Conservation (phyloP, 148 eudicot genomes). For the Polygonum maritimum region DNA sequence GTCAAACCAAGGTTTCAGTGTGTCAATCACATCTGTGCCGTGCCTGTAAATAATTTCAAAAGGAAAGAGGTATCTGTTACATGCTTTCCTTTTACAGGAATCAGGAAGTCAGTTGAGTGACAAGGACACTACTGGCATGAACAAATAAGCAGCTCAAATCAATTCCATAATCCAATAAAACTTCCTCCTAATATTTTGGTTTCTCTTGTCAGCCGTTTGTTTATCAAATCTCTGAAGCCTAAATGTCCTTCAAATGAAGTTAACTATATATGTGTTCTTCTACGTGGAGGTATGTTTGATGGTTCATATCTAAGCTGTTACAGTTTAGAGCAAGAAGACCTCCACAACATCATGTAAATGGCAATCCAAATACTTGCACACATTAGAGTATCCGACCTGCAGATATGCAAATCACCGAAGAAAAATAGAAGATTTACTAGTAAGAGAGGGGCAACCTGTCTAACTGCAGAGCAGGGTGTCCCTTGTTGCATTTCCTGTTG, state of each 20-base stretch:
- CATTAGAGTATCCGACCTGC: neutral
- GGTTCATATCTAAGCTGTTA: neutral
- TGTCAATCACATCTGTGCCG: no score
- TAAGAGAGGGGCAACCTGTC: neutral
- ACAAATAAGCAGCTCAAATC: conserved; percentile 22
- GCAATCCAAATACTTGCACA: neutral
- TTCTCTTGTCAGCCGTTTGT: neutral
- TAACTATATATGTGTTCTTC: neutral
- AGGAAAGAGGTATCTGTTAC: no score
- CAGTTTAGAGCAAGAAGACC: neutral
- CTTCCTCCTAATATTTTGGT: neutral
- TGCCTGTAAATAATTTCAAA: no score
- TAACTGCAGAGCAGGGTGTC: conserved; percentile 84
- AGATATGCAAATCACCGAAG: neutral
- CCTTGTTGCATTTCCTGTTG: conserved; percentile 75
- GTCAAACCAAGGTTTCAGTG: no score
- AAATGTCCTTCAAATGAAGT: neutral
- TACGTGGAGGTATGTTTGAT: neutral
- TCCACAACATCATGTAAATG: neutral
- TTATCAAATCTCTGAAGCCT: neutral
- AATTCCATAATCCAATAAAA: neutral
- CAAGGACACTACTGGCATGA: conserved; percentile 48
- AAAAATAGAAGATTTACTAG: neutral
- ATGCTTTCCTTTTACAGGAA: no score
- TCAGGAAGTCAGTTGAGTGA: no score